A percentile compares a stretch with the other conserved stretches of the same genome.
These are phyloP conservation scores for Delitschia confertaspora DNA, from an alignment of 495 filamentous ascomycete species.

Conservation along the genomic window DNA sequence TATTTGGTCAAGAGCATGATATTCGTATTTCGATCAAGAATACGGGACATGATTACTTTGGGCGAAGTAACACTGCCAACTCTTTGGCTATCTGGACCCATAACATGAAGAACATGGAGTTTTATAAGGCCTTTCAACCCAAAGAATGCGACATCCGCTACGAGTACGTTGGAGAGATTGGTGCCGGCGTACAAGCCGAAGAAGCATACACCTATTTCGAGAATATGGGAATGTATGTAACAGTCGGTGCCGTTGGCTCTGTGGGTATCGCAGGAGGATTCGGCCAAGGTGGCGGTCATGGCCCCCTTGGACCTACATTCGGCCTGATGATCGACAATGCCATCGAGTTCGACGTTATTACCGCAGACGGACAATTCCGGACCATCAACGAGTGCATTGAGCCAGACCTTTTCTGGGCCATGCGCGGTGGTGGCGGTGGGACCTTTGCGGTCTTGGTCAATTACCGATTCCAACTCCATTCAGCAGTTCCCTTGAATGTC, in stretches of 20 bases:
- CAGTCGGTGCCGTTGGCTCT: constrained; percentile 18
- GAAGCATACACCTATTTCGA: constrained; percentile 22
- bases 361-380: constrained; percentile 19
- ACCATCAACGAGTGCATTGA: constrained; percentile 26
- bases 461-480: constrained; percentile 27
- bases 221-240: constrained; percentile 13
- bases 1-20: constrained; percentile 20
- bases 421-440: constrained; percentile 28
- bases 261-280: constrained; percentile 26
- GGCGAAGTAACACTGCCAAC: constrained; percentile 17
- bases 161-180: constrained; percentile 17
- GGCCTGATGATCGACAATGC: constrained; percentile 26
- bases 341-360: constrained; percentile 25
- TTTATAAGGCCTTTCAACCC: constrained; percentile 13
- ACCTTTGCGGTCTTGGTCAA: constrained; percentile 22
- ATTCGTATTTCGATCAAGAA: constrained; percentile 29
- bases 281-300: constrained; percentile 25
- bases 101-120: constrained; percentile 18
- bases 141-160: constrained; percentile 17
- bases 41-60: constrained; percentile 29
- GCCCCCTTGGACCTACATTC: constrained; percentile 16
- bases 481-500: constrained; percentile 19
- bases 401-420: constrained; percentile 28
- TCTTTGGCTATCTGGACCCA: constrained; percentile 26
- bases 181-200: constrained; percentile 15